A percentile compares a stretch with the other conserved stretches of the same genome.
Conservation (phyloP, 2,329 filamentous ascomycete species). For the Aspergillus tubingensis region DNA sequence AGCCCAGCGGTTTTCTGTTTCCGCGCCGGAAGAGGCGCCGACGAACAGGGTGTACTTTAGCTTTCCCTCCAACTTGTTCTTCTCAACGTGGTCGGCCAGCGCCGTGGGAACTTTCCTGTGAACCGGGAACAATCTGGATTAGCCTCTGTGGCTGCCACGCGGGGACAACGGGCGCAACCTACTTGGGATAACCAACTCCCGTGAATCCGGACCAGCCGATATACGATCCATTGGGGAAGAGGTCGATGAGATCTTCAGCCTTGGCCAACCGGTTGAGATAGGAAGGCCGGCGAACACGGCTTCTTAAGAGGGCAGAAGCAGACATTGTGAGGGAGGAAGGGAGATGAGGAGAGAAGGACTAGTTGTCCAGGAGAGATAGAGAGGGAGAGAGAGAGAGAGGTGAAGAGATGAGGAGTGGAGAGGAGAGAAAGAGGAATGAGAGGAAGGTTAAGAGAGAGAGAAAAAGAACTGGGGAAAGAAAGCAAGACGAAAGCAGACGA, state of each 20-base stretch:
- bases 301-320: conserved; percentile 73
- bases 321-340: conserved; percentile 40
- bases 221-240: conserved; percentile 83
- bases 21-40: conserved; percentile 83
- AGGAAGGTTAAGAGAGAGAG: conserved; percentile 11
- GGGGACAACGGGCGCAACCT: conserved; percentile 37
- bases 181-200: conserved; percentile 87
- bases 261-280: conserved; percentile 78
- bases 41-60: conserved; percentile 86
- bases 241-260: conserved; percentile 74
- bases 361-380: conserved; percentile 15
- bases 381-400: no score
- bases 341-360: conserved; percentile 12
- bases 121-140: neutral
- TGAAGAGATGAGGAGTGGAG: conserved; percentile 10
- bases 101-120: conserved; percentile 77
- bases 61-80: conserved; percentile 80
- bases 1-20: conserved; percentile 94
- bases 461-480: conserved; percentile 5
- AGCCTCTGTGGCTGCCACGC: neutral
- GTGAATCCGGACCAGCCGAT: conserved; percentile 92
- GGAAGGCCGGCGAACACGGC: conserved; percentile 72
- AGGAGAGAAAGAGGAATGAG: conserved; percentile 8
- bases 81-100: conserved; percentile 84
- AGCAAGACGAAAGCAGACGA: neutral